Evolutionary conservation across 306 rosid genomes (phyloP), one percentile per base, ranked within the genome.

Genomic region (Glycyrrhiza uralensis): DNA sequence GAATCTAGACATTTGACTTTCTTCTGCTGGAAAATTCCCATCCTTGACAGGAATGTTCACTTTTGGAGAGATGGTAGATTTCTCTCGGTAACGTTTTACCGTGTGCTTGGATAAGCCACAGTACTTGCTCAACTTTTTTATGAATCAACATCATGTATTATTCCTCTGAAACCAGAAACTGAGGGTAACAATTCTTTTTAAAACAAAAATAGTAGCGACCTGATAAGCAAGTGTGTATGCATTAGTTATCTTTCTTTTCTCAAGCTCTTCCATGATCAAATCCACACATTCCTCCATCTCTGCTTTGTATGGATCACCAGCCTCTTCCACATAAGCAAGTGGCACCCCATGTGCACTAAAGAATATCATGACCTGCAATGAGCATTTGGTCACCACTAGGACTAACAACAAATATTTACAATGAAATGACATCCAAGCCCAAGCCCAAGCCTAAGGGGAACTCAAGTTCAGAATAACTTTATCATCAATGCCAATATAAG

Each of bases 281-380:
- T 90, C 97, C 69, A 93, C 87, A 44, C 97, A 90, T 84, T 93
- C 98, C 83, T 93, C 98, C 98, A 93, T 93, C 85, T 93, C 98
- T 50, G 97, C 92, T 82, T 93, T 93, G 83, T 93, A 93, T 36
- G 98, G 98, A 82, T 93, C 98, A 52, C 98, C 98, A 23, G 98
- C 98, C 82, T 90, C 96, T 84, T 93, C 98, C 61, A 93, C 98
- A 76, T 93, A 93, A 56, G 98, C 98, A 81, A 93, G 91, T 1
- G 98, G 98, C 51, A 93, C 98, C 51, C 98, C 98, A 61, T 93
- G 98, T 5, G 98, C 98, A 52, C 98, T 93, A 76, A 93, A 93
- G 88, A 93, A 93, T 82, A 93, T 78, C 88, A 90, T 86, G 42
- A 87, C 91, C 96, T 90, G 83, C 62, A 66, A 78, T 10, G 26